A percentile compares a stretch with the other conserved stretches of the same genome.
Evolutionary conservation across 345 rosid genomes (phyloP).

Genomic region (Eucalyptus victrix): DNA sequence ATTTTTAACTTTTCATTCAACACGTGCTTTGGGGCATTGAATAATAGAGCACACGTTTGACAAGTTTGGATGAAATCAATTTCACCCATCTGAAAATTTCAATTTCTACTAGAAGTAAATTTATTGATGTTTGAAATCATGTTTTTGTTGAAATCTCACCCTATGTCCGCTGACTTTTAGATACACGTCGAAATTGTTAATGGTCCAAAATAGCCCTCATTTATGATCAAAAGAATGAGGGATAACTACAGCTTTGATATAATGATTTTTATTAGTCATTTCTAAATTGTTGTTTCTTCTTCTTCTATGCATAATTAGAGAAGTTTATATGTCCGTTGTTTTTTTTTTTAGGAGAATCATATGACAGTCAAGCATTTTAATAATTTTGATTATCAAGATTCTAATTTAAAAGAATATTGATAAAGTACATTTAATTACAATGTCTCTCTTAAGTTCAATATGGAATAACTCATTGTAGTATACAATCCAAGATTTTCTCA

Average conservation of each 20-base stretch:
- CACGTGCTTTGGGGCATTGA: too few species aligned
- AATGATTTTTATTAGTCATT: not conserved
- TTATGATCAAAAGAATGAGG: not conserved
- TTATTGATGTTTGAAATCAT: not conserved
- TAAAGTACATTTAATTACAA: not conserved
- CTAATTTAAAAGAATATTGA: not conserved
- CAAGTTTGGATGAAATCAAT: too few species aligned
- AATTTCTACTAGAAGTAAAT: too few species aligned
- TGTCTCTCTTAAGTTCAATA: not conserved
- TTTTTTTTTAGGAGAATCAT: not conserved
- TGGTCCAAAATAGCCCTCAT: not conserved
- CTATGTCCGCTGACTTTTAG: not conserved
- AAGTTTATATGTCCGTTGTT: not conserved
- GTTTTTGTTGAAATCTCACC: not conserved
- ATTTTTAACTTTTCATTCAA: too few species aligned
- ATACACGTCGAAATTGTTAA: rapidly evolving
- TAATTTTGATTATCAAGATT: not conserved
- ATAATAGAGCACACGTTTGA: too few species aligned
- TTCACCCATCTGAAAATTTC: not conserved
- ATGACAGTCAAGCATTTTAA: not conserved
- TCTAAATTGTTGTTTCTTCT: not conserved
- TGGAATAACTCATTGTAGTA: not conserved
- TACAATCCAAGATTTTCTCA: not conserved
- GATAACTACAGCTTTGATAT: not conserved
- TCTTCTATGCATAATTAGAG: not conserved